phyloP scores from a whole-genome alignment of 2,329 filamentous ascomycete species.

The Fusarium papillatum region DNA sequence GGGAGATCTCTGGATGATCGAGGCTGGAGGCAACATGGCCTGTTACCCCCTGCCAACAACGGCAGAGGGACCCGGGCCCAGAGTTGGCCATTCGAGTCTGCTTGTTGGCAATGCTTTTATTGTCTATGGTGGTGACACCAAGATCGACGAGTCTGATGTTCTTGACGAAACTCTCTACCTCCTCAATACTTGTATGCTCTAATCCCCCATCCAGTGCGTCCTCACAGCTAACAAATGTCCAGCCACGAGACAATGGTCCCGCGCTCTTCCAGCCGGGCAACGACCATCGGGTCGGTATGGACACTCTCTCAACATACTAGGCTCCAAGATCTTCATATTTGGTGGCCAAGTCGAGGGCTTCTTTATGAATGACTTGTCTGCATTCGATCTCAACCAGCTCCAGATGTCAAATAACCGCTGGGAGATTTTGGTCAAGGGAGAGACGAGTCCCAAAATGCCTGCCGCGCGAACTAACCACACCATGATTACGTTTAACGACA shows the following conservation, averaged over 20 bases:
- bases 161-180: conserved; percentile 97
- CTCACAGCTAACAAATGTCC: conserved; percentile 31
- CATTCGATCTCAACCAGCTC: conserved; percentile 95
- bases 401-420: conserved; percentile 93
- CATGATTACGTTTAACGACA: conserved; percentile 92
- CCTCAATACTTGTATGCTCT: conserved; percentile 91
- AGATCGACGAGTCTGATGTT: conserved; percentile 92
- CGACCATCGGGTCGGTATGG: conserved; percentile 94
- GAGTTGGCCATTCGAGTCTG: conserved; percentile 94
- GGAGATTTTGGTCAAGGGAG: conserved; percentile 87
- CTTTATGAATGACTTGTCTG: conserved; percentile 97
- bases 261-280: conserved; percentile 88
- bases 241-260: conserved; percentile 99
- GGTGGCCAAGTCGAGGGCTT: conserved; percentile 97
- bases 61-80: conserved; percentile 92
- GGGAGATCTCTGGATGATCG: conserved; percentile 97
- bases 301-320: conserved; percentile 95
- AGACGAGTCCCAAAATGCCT: conserved; percentile 71
- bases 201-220: not conserved
- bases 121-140: conserved; percentile 98
- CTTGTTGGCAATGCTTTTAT: conserved; percentile 99
- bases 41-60: conserved; percentile 95
- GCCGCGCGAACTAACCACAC: conserved; percentile 96
- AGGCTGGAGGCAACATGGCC: conserved; percentile 87
- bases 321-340: conserved; percentile 97